A percentile compares a stretch with the other conserved stretches of the same genome.
Evolutionary conservation across 139 green algal species (phyloP).

Genomic region (Mesotaenium endlicherianum): DNA sequence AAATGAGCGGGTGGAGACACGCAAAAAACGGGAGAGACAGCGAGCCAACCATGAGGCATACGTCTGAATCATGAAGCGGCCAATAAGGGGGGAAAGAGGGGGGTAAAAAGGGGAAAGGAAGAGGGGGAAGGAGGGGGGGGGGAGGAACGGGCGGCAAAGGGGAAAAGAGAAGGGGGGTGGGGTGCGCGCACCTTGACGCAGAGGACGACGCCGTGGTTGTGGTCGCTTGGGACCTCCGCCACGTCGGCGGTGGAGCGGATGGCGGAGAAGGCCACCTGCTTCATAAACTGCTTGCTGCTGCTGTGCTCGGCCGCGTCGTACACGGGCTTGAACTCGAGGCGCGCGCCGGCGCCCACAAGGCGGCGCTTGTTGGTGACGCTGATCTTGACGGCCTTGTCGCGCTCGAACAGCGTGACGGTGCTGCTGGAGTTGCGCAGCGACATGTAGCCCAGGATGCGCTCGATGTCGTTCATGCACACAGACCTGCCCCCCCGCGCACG

Average conservation of each 20-base stretch:
- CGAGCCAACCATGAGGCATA: too few relatives aligned
- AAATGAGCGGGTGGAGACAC: too few relatives aligned
- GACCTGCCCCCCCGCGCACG: too few relatives aligned
- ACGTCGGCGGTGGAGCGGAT: not conserved
- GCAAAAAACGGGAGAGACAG: not conserved
- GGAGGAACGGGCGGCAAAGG: not conserved
- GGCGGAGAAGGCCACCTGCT: not conserved
- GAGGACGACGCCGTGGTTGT: not conserved
- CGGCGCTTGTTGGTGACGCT: not conserved
- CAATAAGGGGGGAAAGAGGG: too few relatives aligned
- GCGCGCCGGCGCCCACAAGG: not conserved
- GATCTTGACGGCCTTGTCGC: constrained; percentile 18
- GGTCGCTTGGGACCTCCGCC: not conserved
- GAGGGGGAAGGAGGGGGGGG: not conserved
- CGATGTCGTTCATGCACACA: constrained; percentile 25
- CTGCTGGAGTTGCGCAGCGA: constrained; percentile 17
- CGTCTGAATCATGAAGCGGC: too few relatives aligned
- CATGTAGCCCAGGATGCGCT: constrained; percentile 11
- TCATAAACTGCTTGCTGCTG: constrained; percentile 20
- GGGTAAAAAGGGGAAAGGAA: not conserved
- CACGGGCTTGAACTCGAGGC: not conserved
- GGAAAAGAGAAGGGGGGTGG: not conserved
- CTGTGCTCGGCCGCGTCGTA: constrained; percentile 10
- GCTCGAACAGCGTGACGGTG: constrained; percentile 12
- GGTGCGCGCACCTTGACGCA: constrained; percentile 12